Base-by-base conservation (phyloP, 2,329 filamentous ascomycete species). In the Aspergillus tanneri region DNA sequence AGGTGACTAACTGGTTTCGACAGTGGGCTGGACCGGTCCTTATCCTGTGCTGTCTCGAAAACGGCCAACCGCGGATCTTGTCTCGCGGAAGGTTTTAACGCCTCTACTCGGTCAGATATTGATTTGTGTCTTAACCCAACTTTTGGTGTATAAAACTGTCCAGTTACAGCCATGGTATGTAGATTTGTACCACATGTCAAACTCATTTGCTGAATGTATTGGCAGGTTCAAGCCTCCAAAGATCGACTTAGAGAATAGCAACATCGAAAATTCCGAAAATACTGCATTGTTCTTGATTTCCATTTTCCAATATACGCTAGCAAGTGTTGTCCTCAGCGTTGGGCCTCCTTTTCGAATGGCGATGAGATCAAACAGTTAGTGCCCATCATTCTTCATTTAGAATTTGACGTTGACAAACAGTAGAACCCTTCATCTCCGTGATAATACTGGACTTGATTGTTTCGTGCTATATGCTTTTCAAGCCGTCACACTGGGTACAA, bases 221-320 rank as follows among this genome's bases (percentile, higher is more conserved):
- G 28, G 11, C 47, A 84, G 81, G 82, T 96, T 89, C 65, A 83
- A 86, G 43, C 89, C 91, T 12, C 93, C 93, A 0, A 77, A 84
- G 47, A 67, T 95, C 21, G 81, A 90, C 62, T 82, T 80, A 21
- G 81, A 95, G 23, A 86, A 93, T 63, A 86, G 87, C 19, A 95
- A 93, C 64, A 86, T 91, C 44, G 80, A 86, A 61, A 97, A 97
- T 69, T 96, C 90, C 8, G 88, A 97, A 62, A 97, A 99, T 62
- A 96, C 92, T 0, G 84, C 87, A 0, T 75, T 99, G 1, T 99
- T 99, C 74, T 73, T 97, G 23, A 77, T 91, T 4, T 95, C 88
- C 2, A 96, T 90, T 67, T 97, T 91, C 63, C 91, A 97, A 67
- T 99, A 99, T 68, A 95, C 95, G 28, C 78, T 96, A 18, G 88